Base-by-base conservation (phyloP, 345 rosid species). In the Eucalyptus curtisii region DNA sequence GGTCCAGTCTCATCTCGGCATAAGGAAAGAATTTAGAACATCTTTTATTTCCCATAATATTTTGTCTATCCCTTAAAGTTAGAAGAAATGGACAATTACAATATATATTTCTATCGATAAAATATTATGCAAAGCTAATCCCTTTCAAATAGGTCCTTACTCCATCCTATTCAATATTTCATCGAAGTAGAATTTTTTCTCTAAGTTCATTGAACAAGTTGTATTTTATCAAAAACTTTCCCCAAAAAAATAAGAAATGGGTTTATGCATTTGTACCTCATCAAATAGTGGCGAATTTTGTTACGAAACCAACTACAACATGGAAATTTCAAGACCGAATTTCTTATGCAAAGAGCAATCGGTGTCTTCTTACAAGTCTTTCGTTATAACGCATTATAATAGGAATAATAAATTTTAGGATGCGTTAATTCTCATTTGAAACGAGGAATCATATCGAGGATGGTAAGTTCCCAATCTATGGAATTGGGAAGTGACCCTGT, bases 341-440 rank as follows among this genome's bases (percentile, higher is more conserved):
- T 76, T 20, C 82, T 37, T 10, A 22, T 76, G 82, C 47, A 10
- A 10, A 4, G 15, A 37, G 27, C 15, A 40, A 40, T 40, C 2
- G 1, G 8, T 6, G 82, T 7, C 12, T 40, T 22, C 15, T 40
- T 19, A 20, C 1, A 1, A 40, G 22, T 37, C 45, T 8, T 37
- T 71, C 5, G 4, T 31, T 33, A 31, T 68, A 7, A 3, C 1
- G 12, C 24, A 33, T 17, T 68, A 33, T 33, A 16, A 33, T 68
- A 16, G 13, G 24, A 9, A 37, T 9, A 22, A 33, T 5, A 1
- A 1, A 71, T 71, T 33, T 71, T 33, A 1, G 2, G 24, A 10
- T 33, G 44, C 6, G 7, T 10, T 19, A 6, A 11, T 33, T 33
- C 44, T 19, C 44, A 17, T 8, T 0, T 37, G 0, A 10, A 68